Evolutionary conservation across 208 protist genomes (phyloP).

Genomic region (Novymonas esmeraldas): DNA sequence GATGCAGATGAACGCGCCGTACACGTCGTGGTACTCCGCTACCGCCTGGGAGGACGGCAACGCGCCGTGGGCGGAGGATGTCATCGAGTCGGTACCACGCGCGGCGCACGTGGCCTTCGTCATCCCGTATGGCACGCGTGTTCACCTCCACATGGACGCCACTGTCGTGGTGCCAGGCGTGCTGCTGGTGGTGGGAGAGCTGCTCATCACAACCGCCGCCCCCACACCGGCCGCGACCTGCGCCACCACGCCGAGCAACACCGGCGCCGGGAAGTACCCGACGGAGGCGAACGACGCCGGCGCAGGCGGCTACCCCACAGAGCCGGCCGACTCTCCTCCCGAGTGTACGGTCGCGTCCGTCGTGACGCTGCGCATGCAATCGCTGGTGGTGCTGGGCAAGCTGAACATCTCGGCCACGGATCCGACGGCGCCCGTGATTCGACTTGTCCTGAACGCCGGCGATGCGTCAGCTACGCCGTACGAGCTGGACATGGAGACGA

Average conservation of each 20-base stretch:
- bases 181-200: conserved; percentile 40
- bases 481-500: conserved; percentile 22
- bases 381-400: conserved; percentile 40
- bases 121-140: conserved; percentile 33
- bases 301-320: not conserved
- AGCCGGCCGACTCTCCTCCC: not conserved
- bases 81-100: not conserved
- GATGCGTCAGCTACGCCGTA: not conserved
- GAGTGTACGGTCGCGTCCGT: not conserved
- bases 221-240: not conserved
- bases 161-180: conserved; percentile 28
- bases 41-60: conserved; percentile 30
- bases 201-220: conserved; percentile 6
- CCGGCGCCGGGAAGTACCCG: no score
- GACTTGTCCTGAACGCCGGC: conserved; percentile 24
- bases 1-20: not conserved
- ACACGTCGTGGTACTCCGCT: conserved; percentile 28
- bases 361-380: conserved; percentile 7
- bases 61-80: conserved; percentile 20
- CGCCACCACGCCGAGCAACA: not conserved
- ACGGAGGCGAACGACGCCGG: no score
- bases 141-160: conserved; percentile 22
- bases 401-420: conserved; percentile 18
- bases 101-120: conserved; percentile 11
- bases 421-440: conserved; percentile 9